A percentile compares a stretch with the other conserved stretches of the same genome.
phyloP scores from a whole-genome alignment of 169 alveolate genomes.

The Theileria annulata region DNA sequence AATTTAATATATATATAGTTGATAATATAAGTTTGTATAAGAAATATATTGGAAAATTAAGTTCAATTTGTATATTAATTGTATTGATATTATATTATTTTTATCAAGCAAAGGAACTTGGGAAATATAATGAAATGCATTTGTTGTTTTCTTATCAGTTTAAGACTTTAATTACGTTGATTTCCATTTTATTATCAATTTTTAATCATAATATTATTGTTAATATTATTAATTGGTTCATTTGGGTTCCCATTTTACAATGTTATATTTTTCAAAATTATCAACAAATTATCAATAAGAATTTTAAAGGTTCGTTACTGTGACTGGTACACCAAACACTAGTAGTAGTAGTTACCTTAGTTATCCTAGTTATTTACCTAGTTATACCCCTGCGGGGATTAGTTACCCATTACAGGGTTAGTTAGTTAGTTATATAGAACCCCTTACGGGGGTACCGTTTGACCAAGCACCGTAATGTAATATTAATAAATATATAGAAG shows the following conservation, averaged over 20 bases:
- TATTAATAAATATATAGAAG: no score
- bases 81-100: conserved; percentile 10
- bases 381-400: no score
- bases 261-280: conserved; percentile 33
- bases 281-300: background rate
- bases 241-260: conserved; percentile 49
- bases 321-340: no score
- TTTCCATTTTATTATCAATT: conserved; percentile 22
- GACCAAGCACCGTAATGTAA: no score
- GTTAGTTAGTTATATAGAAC: no score
- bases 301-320: no score
- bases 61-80: background rate
- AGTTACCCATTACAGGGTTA: no score
- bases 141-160: background rate
- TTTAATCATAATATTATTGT: conserved; percentile 30
- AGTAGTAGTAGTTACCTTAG: no score
- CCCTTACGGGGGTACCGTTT: no score
- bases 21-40: no score
- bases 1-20: no score
- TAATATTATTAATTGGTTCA: conserved; percentile 24
- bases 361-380: no score
- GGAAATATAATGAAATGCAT: conserved; percentile 20
- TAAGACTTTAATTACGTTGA: background rate
- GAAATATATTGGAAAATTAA: background rate
- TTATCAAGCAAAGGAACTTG: conserved; percentile 21